Evolutionary conservation across 2,329 filamentous ascomycete species (phyloP).

Genomic region (Bipolaris sorokiniana): DNA sequence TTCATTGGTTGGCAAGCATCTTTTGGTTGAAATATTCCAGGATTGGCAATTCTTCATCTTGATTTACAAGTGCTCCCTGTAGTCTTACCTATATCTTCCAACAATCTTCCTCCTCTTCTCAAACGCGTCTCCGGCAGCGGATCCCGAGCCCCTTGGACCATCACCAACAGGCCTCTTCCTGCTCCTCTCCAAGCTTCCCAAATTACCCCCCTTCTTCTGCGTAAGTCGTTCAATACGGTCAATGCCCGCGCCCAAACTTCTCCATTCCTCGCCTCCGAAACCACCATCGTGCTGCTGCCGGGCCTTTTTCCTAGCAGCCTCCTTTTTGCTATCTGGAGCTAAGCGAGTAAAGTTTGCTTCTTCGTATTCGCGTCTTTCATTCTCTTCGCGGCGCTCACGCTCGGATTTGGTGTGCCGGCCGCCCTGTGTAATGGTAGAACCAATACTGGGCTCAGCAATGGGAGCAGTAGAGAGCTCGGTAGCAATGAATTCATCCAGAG

Average conservation of each 20-base stretch:
- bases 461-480: constrained; percentile 84
- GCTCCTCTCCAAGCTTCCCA: constrained; percentile 76
- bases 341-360: constrained; percentile 90
- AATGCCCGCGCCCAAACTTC: constrained; percentile 79
- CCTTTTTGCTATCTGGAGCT: constrained; percentile 87
- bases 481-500: constrained; percentile 89
- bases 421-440: constrained; percentile 80
- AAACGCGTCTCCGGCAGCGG: constrained; percentile 75
- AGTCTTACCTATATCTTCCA: constrained; percentile 29
- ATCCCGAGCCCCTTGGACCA: constrained; percentile 69
- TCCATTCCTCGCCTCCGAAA: constrained; percentile 95
- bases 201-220: constrained; percentile 63
- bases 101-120: constrained; percentile 54
- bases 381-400: constrained; percentile 76
- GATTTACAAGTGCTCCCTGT: background rate
- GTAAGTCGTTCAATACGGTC: constrained; percentile 87
- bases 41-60: background rate
- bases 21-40: background rate
- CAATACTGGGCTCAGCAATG: constrained; percentile 85
- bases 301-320: constrained; percentile 67
- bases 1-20: background rate
- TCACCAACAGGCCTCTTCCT: constrained; percentile 80
- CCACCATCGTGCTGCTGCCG: constrained; percentile 52
- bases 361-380: constrained; percentile 83
- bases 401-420: constrained; percentile 81